Conservation (phyloP, 164 flowering plant species). For the Umbellularia californica region DNA sequence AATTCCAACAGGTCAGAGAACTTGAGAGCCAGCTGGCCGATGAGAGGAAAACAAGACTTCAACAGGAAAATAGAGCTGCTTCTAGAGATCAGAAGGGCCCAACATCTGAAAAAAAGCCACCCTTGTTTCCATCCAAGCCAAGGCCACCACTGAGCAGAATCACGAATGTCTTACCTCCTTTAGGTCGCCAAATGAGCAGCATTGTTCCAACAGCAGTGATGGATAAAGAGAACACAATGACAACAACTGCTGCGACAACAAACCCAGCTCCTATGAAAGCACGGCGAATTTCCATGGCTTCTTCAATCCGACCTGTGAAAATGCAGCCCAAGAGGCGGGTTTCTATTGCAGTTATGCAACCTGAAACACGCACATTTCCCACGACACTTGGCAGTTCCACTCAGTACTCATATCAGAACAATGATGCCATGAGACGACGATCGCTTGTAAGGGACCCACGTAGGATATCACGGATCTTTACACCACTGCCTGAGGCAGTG, state of each 20-base stretch:
- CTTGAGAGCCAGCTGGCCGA: slow-evolving; percentile 77
- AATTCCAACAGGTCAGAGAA: slow-evolving; percentile 54
- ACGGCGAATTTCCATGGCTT: slow-evolving; percentile 53
- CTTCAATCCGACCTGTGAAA: slow-evolving; percentile 38
- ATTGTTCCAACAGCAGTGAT: slow-evolving; percentile 16
- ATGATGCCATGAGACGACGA: slow-evolving; percentile 26
- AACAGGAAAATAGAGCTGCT: slow-evolving; percentile 63
- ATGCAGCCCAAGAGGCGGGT: slow-evolving; percentile 57
- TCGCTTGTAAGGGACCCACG: slow-evolving; percentile 53
- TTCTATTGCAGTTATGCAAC: slow-evolving; percentile 59
- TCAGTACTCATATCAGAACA: slow-evolving; percentile 18
- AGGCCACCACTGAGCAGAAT: slow-evolving; percentile 69
- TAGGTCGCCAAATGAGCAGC: slow-evolving; percentile 12
- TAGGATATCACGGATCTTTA: slow-evolving; percentile 43
- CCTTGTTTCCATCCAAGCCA: slow-evolving; percentile 48
- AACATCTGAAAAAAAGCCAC: slow-evolving; percentile 60
- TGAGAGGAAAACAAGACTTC: slow-evolving; percentile 68
- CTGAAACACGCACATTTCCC: slow-evolving; percentile 20
- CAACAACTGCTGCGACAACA: slow-evolving; percentile 7
- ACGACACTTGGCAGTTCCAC: slow-evolving; percentile 27
- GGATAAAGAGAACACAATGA: slow-evolving; percentile 48
- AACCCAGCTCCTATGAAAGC: slow-evolving; percentile 32
- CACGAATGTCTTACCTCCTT: slow-evolving; percentile 50
- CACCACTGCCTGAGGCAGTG: slow-evolving; percentile 41
- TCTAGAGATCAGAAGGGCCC: slow-evolving; percentile 31